These are phyloP conservation scores for Calamus simplicifolius DNA, from an alignment of 176 grass and related monocot species.

Conservation along the genomic window DNA sequence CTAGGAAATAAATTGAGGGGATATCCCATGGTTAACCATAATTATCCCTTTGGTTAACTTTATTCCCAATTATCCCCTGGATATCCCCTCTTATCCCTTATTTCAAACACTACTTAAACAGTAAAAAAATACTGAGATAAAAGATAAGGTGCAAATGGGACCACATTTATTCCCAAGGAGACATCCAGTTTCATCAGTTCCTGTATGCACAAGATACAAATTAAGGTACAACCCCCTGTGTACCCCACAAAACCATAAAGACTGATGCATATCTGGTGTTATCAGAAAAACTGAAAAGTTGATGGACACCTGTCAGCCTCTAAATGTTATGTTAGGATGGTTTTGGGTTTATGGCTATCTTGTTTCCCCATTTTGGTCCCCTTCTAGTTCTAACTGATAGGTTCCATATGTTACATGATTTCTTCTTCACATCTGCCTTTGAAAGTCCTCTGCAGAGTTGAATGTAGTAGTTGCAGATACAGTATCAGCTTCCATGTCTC, in stretches of 20 bases:
- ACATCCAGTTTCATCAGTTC: background rate
- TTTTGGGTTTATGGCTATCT: too few species aligned
- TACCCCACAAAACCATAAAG: constrained; percentile 2
- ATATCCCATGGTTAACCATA: too few species aligned
- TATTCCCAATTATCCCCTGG: too few species aligned
- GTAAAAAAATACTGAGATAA: background rate
- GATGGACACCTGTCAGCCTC: too few species aligned
- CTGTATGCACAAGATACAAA: constrained; percentile 10
- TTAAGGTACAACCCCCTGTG: background rate
- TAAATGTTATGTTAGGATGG: too few species aligned
- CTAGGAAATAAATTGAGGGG: too few species aligned
- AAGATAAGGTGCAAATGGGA: background rate
- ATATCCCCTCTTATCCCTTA: too few species aligned
- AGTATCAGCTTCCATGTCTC: background rate
- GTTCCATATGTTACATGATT: background rate
- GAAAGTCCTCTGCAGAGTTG: constrained; percentile 2
- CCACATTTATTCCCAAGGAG: background rate
- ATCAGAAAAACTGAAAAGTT: too few species aligned
- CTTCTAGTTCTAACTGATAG: too few species aligned
- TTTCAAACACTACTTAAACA: too few species aligned
- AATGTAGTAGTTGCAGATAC: background rate
- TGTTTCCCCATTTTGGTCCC: too few species aligned
- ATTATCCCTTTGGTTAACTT: too few species aligned
- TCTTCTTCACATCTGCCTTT: background rate
- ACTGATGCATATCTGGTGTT: background rate